phyloP scores from a whole-genome alignment of 75 land plant genomes.

The Larix kaempferi region DNA sequence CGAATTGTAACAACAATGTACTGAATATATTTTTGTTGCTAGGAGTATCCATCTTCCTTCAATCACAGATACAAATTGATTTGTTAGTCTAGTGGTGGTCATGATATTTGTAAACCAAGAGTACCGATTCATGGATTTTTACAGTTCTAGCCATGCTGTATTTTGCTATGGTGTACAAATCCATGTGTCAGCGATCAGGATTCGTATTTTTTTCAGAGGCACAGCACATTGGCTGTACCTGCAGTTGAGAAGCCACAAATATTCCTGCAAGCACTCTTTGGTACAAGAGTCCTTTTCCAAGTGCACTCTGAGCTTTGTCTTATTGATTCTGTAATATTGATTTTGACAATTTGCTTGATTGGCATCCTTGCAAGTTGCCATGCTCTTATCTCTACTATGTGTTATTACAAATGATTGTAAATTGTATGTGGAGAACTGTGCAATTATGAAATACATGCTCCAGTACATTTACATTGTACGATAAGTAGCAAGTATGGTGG shows the following conservation, averaged over 20 bases:
- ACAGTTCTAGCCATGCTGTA: slow-evolving; percentile 1
- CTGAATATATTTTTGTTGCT: background rate
- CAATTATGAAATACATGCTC: too few species aligned
- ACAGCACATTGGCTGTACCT: background rate
- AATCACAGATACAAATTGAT: background rate
- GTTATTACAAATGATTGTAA: too few species aligned
- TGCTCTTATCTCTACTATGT: too few species aligned
- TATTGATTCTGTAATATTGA: too few species aligned
- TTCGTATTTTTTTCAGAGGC: background rate
- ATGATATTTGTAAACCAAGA: background rate
- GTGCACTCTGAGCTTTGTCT: too few species aligned
- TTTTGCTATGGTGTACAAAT: background rate
- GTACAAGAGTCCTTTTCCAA: too few species aligned
- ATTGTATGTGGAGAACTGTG: too few species aligned
- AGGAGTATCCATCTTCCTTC: background rate
- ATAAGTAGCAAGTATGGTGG: too few species aligned
- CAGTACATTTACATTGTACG: too few species aligned
- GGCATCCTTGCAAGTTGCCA: too few species aligned
- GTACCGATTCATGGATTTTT: background rate
- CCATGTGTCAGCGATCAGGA: background rate
- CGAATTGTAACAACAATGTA: background rate
- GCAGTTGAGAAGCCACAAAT: background rate
- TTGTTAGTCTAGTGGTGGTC: background rate
- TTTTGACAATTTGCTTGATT: too few species aligned
- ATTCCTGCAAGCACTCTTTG: background rate